phyloP scores from a whole-genome alignment of 805 yeast genomes.

The Wickerhamiella australiensis region DNA sequence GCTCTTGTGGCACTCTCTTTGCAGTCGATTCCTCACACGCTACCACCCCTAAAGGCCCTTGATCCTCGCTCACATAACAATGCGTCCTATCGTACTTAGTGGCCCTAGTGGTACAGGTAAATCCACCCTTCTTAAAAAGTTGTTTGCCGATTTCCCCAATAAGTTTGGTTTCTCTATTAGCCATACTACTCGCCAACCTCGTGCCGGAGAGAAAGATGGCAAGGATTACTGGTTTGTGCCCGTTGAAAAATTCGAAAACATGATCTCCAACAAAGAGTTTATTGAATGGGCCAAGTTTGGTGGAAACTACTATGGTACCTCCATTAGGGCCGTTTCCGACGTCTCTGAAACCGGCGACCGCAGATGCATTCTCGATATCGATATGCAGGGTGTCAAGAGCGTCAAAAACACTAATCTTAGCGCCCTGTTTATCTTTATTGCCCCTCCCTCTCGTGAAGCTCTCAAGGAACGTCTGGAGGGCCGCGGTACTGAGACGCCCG shows the following conservation, averaged over 20 bases:
- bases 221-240: conserved; percentile 78
- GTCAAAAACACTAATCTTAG: conserved; percentile 73
- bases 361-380: conserved; percentile 88
- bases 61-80: conserved; percentile 18
- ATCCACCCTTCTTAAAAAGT: conserved; percentile 79
- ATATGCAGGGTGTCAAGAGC: conserved; percentile 96
- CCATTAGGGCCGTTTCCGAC: conserved; percentile 71
- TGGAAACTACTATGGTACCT: conserved; percentile 94
- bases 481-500: conserved; percentile 93
- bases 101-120: conserved; percentile 97
- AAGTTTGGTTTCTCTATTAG: conserved; percentile 90
- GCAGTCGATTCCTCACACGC: neutral
- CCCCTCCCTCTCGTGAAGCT: conserved; percentile 84
- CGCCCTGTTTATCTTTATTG: conserved; percentile 74
- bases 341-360: conserved; percentile 46
- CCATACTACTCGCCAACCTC: conserved; percentile 81
- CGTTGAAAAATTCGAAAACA: conserved; percentile 64
- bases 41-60: neutral
- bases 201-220: conserved; percentile 85
- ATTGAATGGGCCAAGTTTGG: conserved; percentile 98
- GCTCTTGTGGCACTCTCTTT: neutral
- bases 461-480: conserved; percentile 63
- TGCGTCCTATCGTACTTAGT: conserved; percentile 83
- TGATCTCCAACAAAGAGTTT: conserved; percentile 65
- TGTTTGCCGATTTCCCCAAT: conserved; percentile 82